Base-by-base conservation (phyloP, 352 stramenopile genomes). In the Pythium volutum region DNA sequence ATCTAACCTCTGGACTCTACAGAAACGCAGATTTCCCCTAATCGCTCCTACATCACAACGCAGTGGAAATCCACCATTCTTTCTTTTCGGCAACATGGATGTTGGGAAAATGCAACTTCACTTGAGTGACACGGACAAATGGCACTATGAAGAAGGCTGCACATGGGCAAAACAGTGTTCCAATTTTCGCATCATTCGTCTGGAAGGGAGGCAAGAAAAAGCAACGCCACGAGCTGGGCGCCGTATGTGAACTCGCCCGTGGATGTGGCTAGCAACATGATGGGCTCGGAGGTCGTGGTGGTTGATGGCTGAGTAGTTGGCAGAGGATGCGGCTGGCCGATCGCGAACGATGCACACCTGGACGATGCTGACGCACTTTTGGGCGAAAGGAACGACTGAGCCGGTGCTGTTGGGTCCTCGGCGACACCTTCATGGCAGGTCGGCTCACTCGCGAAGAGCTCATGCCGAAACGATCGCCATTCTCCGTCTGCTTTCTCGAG, bases 261-360 rank as follows among this genome's bases (percentile, higher is more conserved):
- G 0, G 54, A 14, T 5, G 52, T 70, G 22, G 55, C 69, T 29
- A 82, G 58, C 11, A 68, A 18, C 2, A 15, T 22, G 65, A 74
- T 34, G 55, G 69, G 46, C 77, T 64, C 15, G 47, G 38, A 45
- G 3, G 23, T 2, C 12, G 18, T 41, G 47, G 26, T 41, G 14
- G 14, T 36, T 14, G 34, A 1, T 48, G 25, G 14, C 8, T 2
- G 12, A 18, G 14, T 25, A 3, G 25, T 38, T 3, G 20, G 15
- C 39, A 15, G 42, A 20, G 18, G 39, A n/a, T 23, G 52, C 66
- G 74, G 49, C 62, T 73, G 62, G 74, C 71, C 22, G 70, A 84
- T 31, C 34, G 77, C 72, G 50, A 84, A 84, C 0, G 73, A 84
- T 20, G 75, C 73, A n/a, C 84, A 83, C 14, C 66, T 60, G 3